A percentile compares a stretch with the other conserved stretches of the same genome.
Conservation (phyloP, 164 flowering plant species). For the Litsea cubeba region DNA sequence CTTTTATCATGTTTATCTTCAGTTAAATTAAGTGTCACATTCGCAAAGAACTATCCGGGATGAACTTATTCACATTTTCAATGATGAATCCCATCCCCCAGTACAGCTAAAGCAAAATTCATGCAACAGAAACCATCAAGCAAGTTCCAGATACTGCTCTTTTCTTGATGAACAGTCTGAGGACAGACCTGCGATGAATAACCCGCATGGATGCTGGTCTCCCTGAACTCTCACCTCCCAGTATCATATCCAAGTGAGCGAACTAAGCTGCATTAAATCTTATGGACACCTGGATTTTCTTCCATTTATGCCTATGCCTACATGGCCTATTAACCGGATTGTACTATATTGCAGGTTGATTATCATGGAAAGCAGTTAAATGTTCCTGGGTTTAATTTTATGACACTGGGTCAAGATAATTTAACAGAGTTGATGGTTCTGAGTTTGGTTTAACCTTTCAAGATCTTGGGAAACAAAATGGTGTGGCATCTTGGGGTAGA, state of each 20-base stretch:
- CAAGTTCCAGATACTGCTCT: conserved; percentile 41
- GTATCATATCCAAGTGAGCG: conserved; percentile 32
- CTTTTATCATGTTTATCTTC: not conserved
- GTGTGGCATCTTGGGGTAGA: conserved; percentile 49
- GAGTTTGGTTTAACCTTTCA: conserved; percentile 20
- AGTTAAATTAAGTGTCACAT: not conserved
- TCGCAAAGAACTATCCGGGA: too few relatives aligned
- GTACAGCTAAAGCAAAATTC: conserved; percentile 14
- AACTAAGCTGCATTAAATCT: conserved; percentile 1
- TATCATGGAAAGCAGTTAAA: conserved; percentile 37
- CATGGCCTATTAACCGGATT: conserved; percentile 10
- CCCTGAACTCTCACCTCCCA: conserved; percentile 24
- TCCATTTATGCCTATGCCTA: not conserved
- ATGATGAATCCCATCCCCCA: conserved; percentile 3
- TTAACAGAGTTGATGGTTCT: conserved; percentile 17
- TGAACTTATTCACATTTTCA: conserved; percentile 1
- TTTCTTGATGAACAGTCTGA: conserved; percentile 33
- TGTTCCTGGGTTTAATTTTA: conserved; percentile 27
- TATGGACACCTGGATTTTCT: not conserved
- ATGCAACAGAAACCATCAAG: conserved; percentile 53
- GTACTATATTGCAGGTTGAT: conserved; percentile 34
- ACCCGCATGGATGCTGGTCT: conserved; percentile 29
- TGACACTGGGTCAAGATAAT: conserved; percentile 24
- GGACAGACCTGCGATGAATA: conserved; percentile 16
- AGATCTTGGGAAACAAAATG: conserved; percentile 30